These are phyloP conservation scores for Fusarium sp. DNA, from an alignment of 2,329 filamentous ascomycete genomes.

Conservation along the genomic window DNA sequence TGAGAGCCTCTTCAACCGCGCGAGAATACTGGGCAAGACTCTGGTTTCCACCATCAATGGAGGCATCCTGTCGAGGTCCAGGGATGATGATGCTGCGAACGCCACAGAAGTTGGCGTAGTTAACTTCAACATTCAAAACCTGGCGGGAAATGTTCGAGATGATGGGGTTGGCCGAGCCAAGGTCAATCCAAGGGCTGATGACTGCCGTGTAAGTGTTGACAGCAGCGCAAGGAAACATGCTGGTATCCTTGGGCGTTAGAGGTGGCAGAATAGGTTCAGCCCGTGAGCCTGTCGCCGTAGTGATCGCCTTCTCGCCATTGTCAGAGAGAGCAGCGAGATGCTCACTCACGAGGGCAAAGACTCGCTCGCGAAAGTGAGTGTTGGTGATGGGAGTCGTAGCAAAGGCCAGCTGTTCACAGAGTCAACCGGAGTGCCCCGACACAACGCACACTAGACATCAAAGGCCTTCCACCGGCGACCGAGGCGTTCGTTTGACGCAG, in stretches of 20 bases:
- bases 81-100: constrained; percentile 84
- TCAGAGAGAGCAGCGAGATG: constrained; percentile 64
- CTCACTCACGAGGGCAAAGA: constrained; percentile 70
- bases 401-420: constrained; percentile 75
- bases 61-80: constrained; percentile 76
- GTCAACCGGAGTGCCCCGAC: constrained; percentile 31
- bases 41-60: constrained; percentile 61
- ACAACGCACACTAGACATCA: background rate
- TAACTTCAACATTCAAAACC: constrained; percentile 89
- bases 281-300: constrained; percentile 58
- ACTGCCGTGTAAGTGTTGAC: constrained; percentile 82
- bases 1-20: constrained; percentile 83
- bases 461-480: background rate
- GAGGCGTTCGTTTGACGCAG: background rate
- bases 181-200: constrained; percentile 92
- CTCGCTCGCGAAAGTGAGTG: constrained; percentile 75
- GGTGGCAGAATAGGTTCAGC: constrained; percentile 72
- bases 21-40: constrained; percentile 83
- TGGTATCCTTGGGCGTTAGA: constrained; percentile 83
- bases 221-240: constrained; percentile 73
- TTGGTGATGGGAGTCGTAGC: constrained; percentile 84
- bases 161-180: constrained; percentile 84
- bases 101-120: constrained; percentile 96
- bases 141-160: constrained; percentile 90
- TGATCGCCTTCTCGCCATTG: constrained; percentile 52